Evolutionary conservation across 2,329 filamentous ascomycete genomes (phyloP).

Genomic region (Colletotrichum sp.): DNA sequence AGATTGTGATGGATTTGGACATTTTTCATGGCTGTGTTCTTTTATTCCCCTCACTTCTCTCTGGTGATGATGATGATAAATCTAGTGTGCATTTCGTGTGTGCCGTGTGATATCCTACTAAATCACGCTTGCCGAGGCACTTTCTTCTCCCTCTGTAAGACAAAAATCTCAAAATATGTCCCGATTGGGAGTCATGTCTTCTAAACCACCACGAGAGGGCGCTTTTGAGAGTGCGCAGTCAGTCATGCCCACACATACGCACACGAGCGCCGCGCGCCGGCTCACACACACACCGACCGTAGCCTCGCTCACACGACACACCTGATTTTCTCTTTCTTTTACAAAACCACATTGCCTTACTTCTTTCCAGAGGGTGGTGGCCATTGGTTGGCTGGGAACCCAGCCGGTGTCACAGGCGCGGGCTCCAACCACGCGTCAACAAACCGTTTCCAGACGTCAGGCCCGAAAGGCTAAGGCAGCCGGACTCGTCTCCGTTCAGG

Average conservation of each 20-base stretch:
- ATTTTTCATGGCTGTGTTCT: not conserved
- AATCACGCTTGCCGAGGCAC: not conserved
- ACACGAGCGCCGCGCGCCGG: not conserved
- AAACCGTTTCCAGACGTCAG: not conserved
- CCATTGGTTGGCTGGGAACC: not conserved
- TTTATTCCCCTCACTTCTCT: not conserved
- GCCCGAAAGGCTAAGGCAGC: not conserved
- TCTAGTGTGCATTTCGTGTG: not conserved
- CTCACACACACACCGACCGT: not conserved
- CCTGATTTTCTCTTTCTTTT: not conserved
- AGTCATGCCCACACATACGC: not conserved
- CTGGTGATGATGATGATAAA: not conserved
- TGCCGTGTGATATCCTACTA: not conserved
- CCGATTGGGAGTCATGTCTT: conserved; percentile 1
- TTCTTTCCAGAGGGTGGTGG: not conserved
- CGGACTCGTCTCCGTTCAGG: not conserved
- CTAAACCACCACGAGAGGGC: not conserved
- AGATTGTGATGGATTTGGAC: not conserved
- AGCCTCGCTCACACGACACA: not conserved
- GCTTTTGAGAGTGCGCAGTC: not conserved
- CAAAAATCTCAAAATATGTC: conserved; percentile 8
- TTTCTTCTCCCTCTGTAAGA: not conserved
- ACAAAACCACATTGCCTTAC: not conserved
- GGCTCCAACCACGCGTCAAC: not conserved
- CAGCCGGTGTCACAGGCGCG: not conserved